A percentile compares a stretch with the other conserved stretches of the same genome.
These are phyloP conservation scores for Nyssa sinensis DNA, from an alignment of 148 eudicot genomes.

Conservation along the genomic window DNA sequence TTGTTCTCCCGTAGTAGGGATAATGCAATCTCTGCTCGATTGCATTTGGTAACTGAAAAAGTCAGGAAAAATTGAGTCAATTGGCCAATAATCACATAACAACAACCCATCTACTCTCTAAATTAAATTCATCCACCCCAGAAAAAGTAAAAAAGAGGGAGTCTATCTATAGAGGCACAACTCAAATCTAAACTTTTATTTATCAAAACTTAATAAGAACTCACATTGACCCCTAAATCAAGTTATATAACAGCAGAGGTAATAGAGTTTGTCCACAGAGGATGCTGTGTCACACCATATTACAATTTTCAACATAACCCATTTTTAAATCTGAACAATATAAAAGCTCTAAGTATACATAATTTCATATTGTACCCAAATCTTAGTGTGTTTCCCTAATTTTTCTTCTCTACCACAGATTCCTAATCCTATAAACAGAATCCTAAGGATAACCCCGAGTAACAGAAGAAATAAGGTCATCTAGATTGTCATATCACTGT, in stretches of 20 bases:
- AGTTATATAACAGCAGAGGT: not conserved
- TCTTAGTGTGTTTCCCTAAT: slow-evolving; percentile 7
- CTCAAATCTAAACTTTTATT: not conserved
- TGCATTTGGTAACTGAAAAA: slow-evolving; percentile 75
- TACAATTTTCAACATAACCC: slow-evolving; percentile 7
- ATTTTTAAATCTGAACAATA: slow-evolving; percentile 2
- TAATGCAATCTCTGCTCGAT: slow-evolving; percentile 78
- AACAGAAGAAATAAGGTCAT: not conserved
- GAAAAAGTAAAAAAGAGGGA: not conserved
- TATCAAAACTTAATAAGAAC: not conserved
- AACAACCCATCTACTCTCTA: not conserved
- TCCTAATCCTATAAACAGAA: slow-evolving; percentile 12
- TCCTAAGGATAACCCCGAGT: not conserved
- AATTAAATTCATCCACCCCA: not conserved
- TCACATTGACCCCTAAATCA: not conserved
- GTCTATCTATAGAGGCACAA: not conserved
- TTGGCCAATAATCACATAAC: not conserved
- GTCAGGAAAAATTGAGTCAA: slow-evolving; percentile 3
- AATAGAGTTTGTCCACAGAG: not conserved
- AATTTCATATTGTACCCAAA: not conserved
- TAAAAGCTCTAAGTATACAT: slow-evolving; percentile 12
- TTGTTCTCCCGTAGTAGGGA: slow-evolving; percentile 53
- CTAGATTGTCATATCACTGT: not conserved
- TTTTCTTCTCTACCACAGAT: slow-evolving; percentile 1
- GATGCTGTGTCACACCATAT: slow-evolving; percentile 5